Percentiles rank a stretch among this genome's conserved stretches.
These are phyloP conservation scores for Forsythia viridissima DNA, from an alignment of 257 asterid genomes.

Conservation along the genomic window DNA sequence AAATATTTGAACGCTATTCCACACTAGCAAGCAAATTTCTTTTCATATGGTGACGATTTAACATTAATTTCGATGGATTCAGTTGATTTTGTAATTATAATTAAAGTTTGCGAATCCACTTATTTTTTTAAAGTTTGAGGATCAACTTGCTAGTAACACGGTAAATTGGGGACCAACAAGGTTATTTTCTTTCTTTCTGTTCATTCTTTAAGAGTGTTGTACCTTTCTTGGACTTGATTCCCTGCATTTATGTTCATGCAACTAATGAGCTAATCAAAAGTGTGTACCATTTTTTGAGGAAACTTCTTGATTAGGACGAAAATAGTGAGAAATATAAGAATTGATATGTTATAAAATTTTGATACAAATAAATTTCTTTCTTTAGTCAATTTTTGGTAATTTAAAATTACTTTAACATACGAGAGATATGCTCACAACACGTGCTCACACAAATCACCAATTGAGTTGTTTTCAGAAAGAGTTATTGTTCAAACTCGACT, in stretches of 20 bases:
- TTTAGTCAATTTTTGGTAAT: not conserved
- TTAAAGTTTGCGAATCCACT: not conserved
- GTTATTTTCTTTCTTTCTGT: too few relatives aligned
- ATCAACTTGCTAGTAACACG: not conserved
- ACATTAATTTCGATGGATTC: too few relatives aligned
- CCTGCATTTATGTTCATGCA: not conserved
- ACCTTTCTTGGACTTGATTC: not conserved
- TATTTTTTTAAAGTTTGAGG: not conserved
- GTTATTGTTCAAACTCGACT: too few relatives aligned
- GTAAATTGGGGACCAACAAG: not conserved
- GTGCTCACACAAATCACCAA: not conserved
- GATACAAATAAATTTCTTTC: not conserved
- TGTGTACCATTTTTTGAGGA: not conserved
- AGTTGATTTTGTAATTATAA: too few relatives aligned
- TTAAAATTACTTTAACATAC: too few relatives aligned
- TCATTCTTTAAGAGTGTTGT: too few relatives aligned
- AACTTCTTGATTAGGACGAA: not conserved
- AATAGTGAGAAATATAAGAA: not conserved
- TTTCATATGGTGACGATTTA: too few relatives aligned
- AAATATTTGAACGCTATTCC: too few relatives aligned
- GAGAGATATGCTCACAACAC: not conserved
- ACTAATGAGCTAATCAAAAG: not conserved
- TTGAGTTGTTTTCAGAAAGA: not conserved
- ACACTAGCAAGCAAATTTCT: too few relatives aligned
- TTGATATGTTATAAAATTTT: too few relatives aligned